phyloP scores from a whole-genome alignment of 2,329 filamentous ascomycete genomes.

The Phaeosphaeriaceae sp. region DNA sequence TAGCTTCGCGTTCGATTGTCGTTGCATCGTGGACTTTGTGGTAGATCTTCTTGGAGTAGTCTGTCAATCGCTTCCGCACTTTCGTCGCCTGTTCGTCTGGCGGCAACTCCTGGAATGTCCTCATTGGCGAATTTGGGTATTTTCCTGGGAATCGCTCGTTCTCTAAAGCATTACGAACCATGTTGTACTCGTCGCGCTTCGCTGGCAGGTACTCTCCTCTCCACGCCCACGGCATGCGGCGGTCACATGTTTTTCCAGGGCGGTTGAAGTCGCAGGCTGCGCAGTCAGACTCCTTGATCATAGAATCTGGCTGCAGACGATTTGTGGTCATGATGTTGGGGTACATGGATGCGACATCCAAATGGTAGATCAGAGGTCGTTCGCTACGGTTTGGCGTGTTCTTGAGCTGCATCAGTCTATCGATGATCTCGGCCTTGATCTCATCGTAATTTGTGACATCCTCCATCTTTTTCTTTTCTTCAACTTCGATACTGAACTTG shows the following conservation, averaged over 20 bases:
- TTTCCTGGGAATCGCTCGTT: slow-evolving; percentile 92
- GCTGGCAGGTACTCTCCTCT: slow-evolving; percentile 96
- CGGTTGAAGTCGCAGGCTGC: slow-evolving; percentile 98
- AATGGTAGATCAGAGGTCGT: slow-evolving; percentile 90
- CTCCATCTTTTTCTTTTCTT: slow-evolving; percentile 61
- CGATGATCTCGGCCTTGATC: slow-evolving; percentile 81
- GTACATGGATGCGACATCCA: slow-evolving; percentile 99
- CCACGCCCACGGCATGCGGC: slow-evolving; percentile 96
- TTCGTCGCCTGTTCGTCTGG: slow-evolving; percentile 81
- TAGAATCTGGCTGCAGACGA: slow-evolving; percentile 95
- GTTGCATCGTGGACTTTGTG: slow-evolving; percentile 98
- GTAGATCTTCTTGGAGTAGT: slow-evolving; percentile 98
- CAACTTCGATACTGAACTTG: slow-evolving; percentile 72
- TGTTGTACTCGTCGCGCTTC: slow-evolving; percentile 98
- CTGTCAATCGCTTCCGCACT: slow-evolving; percentile 84
- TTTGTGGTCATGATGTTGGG: slow-evolving; percentile 99
- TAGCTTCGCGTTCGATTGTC: slow-evolving; percentile 91
- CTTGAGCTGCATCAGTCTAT: slow-evolving; percentile 74
- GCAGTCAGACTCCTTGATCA: slow-evolving; percentile 96
- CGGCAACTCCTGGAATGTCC: slow-evolving; percentile 81
- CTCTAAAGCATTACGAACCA: slow-evolving; percentile 90
- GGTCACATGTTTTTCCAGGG: slow-evolving; percentile 95
- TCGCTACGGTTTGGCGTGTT: slow-evolving; percentile 84
- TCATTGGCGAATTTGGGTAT: slow-evolving; percentile 70
- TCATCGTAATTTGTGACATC: slow-evolving; percentile 60